Evolutionary conservation across 148 eudicot species (phyloP), one percentile per base, ranked within the genome.

Genomic region (Vaccinium vitisidaea): DNA sequence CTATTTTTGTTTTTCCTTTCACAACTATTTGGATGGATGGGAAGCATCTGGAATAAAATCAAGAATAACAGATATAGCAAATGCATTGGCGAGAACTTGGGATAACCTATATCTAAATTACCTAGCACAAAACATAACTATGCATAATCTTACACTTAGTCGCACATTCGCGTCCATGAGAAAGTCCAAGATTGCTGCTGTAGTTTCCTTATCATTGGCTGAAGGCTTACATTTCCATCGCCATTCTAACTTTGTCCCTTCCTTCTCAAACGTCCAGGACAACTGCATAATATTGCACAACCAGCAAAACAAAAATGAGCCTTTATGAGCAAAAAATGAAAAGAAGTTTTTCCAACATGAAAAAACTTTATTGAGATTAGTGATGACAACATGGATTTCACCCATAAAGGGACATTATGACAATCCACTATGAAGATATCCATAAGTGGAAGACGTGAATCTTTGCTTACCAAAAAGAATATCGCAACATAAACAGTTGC

Each of bases 261-360:
- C 94, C 92, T 88, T 96, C 89, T 96, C 98, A 86, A 96, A 96
- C 46, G 99, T 94, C 94, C 95, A 96, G 49, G 98, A 91, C 67
- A 96, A 84, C 99, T 96, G 92, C 83, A 86, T 32, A 74, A 11
- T 4, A 67, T 21, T 23, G 81, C 73, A 80, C 14, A 16, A 73
- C 52, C n/a, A 75, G 39, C 39, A 25, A 86, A 63, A 80, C 50
- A 49, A 11, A 2, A 75, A 84, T 65, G 27, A 82, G 23, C 43
- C 49, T 36, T 27, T 56, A 73, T 69, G 16, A 71, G 18, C 52
- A 54, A n/a, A 75, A n/a, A 58, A 9, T 48, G 9, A 74, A 78
- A 61, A 18, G 25, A 79, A 80, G 27, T 53, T 76, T 25, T 59
- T 75, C 52, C 25, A 81, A n/a, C 30, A 25, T 39, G 39, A 85